These are phyloP conservation scores for Fraxinus xanthoxyloides DNA, from an alignment of 305 asterid genomes.

Conservation along the genomic window DNA sequence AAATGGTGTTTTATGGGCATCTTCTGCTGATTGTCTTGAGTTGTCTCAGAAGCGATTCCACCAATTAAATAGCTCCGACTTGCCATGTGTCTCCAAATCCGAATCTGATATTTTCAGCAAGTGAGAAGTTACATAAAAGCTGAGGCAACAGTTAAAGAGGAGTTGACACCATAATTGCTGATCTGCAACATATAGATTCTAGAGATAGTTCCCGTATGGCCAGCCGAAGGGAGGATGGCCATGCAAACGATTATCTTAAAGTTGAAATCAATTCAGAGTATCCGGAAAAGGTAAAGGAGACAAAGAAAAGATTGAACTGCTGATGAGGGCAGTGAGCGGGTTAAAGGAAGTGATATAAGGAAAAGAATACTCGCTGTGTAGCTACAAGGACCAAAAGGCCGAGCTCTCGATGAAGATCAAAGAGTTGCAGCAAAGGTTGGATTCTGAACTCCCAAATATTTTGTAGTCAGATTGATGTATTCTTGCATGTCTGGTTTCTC, in stretches of 20 bases:
- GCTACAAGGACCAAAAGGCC: constrained; percentile 81
- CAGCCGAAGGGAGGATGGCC: constrained; percentile 48
- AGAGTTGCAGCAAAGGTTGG: constrained; percentile 87
- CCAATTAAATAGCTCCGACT: constrained; percentile 84
- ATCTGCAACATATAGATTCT: constrained; percentile 32
- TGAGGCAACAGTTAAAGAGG: constrained; percentile 89
- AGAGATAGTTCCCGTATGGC: constrained; percentile 56
- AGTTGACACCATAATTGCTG: constrained; percentile 84
- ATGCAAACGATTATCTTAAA: constrained; percentile 52
- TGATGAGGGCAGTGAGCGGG: constrained; percentile 66
- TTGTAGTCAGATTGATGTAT: constrained; percentile 48
- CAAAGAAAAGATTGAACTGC: constrained; percentile 64
- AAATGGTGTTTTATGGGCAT: constrained; percentile 70
- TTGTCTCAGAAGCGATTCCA: constrained; percentile 83
- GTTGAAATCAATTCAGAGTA: constrained; percentile 38
- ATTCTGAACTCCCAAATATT: constrained; percentile 78
- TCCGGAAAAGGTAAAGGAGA: constrained; percentile 43
- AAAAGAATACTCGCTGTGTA: constrained; percentile 74
- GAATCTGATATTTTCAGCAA: constrained; percentile 86
- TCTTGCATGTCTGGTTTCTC: constrained; percentile 28
- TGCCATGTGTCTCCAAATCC: constrained; percentile 81
- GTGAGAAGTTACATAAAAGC: constrained; percentile 85
- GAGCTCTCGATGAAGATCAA: constrained; percentile 77
- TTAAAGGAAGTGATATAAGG: constrained; percentile 71
- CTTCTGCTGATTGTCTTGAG: constrained; percentile 80